A percentile compares a stretch with the other conserved stretches of the same genome.
These are phyloP conservation scores for Hypoxylon rickii DNA, from an alignment of 495 filamentous ascomycete species.

Conservation along the genomic window DNA sequence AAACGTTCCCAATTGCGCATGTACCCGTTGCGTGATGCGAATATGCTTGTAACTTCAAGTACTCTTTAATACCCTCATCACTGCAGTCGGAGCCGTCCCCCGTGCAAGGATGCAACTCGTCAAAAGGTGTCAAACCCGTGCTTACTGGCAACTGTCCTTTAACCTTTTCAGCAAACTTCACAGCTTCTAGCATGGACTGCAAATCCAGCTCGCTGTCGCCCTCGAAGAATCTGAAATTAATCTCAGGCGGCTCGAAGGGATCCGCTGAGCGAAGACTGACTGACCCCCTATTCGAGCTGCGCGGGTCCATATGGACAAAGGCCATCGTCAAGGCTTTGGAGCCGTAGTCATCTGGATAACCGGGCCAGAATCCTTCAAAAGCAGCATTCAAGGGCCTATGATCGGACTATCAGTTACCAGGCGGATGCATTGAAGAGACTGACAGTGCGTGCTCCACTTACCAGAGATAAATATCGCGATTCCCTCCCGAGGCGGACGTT, in stretches of 20 bases:
- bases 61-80: constrained; percentile 41
- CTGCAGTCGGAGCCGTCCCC: constrained; percentile 31
- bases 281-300: constrained; percentile 44
- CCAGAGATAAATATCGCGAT: constrained; percentile 32
- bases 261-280: constrained; percentile 50
- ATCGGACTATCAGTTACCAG: constrained; percentile 18
- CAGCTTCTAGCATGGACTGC: constrained; percentile 51
- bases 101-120: constrained; percentile 40
- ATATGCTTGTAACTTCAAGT: constrained; percentile 46
- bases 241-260: constrained; percentile 50
- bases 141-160: constrained; percentile 15
- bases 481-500: constrained; percentile 31
- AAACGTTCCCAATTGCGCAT: constrained; percentile 56
- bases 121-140: constrained; percentile 31
- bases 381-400: constrained; percentile 34
- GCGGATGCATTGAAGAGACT: neutral
- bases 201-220: constrained; percentile 39
- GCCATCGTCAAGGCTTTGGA: constrained; percentile 18
- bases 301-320: constrained; percentile 37
- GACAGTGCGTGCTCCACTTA: constrained; percentile 15
- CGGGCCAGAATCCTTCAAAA: constrained; percentile 45
- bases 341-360: constrained; percentile 28
- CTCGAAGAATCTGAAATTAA: constrained; percentile 56
- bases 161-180: constrained; percentile 44
- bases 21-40: constrained; percentile 59